phyloP scores from a whole-genome alignment of 2,329 filamentous ascomycete genomes.

The Xylariales sp. region DNA sequence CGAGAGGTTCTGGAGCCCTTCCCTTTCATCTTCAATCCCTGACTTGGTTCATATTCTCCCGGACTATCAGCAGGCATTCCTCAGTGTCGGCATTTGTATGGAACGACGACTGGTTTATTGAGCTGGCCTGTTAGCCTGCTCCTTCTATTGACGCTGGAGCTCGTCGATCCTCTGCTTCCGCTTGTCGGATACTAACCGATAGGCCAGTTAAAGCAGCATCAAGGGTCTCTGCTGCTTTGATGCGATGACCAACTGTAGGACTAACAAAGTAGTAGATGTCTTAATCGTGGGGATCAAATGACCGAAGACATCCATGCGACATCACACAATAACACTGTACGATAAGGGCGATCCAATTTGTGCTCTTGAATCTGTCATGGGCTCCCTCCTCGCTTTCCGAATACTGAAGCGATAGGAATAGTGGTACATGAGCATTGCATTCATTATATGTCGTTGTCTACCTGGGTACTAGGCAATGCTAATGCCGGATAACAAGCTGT shows the following conservation, averaged over 20 bases:
- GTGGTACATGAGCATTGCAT: too few relatives aligned
- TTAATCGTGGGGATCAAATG: not conserved
- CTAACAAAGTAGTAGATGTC: not conserved
- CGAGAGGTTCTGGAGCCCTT: not conserved
- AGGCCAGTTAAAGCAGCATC: not conserved
- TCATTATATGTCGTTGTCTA: too few relatives aligned
- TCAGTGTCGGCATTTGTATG: not conserved
- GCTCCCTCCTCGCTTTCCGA: not conserved
- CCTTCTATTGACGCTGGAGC: too few relatives aligned
- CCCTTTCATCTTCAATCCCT: not conserved
- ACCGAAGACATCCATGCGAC: not conserved
- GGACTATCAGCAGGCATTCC: conserved; percentile 1
- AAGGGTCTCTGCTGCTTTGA: not conserved
- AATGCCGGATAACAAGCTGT: not conserved
- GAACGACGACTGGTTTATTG: not conserved
- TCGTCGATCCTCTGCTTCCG: too few relatives aligned
- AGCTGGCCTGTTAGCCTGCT: not conserved
- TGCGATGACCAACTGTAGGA: not conserved
- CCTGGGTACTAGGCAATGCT: too few relatives aligned
- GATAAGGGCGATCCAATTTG: not conserved
- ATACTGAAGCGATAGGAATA: not conserved
- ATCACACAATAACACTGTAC: not conserved
- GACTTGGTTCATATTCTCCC: not conserved
- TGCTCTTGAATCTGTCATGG: not conserved
- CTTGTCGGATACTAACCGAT: not conserved